Conservation (phyloP, 192 early-diverging fungal species). For the Pilaira anomala region DNA sequence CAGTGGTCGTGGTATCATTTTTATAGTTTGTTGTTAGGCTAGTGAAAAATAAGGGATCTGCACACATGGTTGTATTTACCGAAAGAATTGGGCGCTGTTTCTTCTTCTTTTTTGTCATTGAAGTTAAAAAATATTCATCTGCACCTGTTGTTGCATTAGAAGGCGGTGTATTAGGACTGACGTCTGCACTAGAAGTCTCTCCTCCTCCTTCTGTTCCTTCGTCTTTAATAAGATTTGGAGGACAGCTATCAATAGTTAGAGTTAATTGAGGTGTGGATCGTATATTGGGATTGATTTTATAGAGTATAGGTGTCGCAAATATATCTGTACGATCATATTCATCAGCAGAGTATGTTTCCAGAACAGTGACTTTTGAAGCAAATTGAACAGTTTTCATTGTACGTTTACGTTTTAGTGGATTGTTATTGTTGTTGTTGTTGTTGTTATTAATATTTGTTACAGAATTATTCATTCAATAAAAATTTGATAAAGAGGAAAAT, state of each 20-base stretch:
- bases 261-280: slow-evolving; percentile 1
- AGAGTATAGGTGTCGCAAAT: slow-evolving; percentile 6
- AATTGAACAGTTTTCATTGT: slow-evolving; percentile 12
- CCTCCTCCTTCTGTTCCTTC: too few relatives aligned
- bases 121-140: neutral
- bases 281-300: slow-evolving; percentile 16
- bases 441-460: too few relatives aligned
- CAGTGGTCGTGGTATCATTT: neutral
- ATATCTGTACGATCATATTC: slow-evolving; percentile 16
- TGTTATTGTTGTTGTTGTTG: too few relatives aligned
- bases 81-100: slow-evolving; percentile 15
- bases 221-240: neutral
- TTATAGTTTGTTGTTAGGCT: slow-evolving; percentile 12
- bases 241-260: neutral
- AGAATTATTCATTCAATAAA: too few relatives aligned
- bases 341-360: slow-evolving; percentile 11
- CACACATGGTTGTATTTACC: slow-evolving; percentile 14
- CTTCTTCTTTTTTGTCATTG: slow-evolving; percentile 1
- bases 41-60: slow-evolving; percentile 19
- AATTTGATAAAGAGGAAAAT: too few relatives aligned
- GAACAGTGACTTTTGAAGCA: neutral
- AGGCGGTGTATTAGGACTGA: slow-evolving; percentile 10
- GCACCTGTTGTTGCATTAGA: neutral
- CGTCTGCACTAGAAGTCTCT: slow-evolving; percentile 14
- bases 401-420: slow-evolving; percentile 6